Percentiles rank a stretch among this genome's conserved stretches.
phyloP scores from a whole-genome alignment of 2,329 filamentous ascomycete genomes.

The Aspergillus japonicus region DNA sequence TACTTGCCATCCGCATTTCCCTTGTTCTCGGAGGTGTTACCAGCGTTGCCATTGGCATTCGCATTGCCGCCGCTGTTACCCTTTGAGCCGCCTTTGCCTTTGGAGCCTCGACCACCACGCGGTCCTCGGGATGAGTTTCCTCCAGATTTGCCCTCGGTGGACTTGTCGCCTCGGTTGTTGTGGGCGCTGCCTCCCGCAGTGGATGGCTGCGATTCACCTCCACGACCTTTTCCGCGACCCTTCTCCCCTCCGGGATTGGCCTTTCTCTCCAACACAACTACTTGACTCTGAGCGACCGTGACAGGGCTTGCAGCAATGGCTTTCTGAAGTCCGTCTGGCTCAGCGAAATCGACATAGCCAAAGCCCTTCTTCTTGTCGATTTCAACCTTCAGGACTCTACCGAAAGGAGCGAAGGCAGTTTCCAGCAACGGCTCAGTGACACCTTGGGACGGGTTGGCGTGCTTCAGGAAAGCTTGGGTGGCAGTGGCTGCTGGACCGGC shows the following conservation, averaged over 20 bases:
- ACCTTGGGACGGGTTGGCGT: constrained; percentile 84
- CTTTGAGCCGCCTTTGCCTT: constrained; percentile 17
- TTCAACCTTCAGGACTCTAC: constrained; percentile 74
- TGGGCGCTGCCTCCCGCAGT: constrained; percentile 7
- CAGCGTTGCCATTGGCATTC: constrained; percentile 9
- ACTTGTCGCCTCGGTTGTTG: constrained; percentile 11
- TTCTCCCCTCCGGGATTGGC: constrained; percentile 35
- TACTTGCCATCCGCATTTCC: constrained; percentile 16
- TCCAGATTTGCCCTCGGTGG: constrained; percentile 18
- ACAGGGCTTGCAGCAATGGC: constrained; percentile 81
- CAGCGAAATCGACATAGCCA: constrained; percentile 85
- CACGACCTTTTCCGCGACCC: constrained; percentile 31
- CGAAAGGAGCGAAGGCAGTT: constrained; percentile 71
- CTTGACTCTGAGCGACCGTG: constrained; percentile 76
- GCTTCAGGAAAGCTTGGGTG: constrained; percentile 68
- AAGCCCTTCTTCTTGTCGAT: constrained; percentile 95
- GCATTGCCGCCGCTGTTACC: constrained; percentile 9
- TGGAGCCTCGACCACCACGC: constrained; percentile 21
- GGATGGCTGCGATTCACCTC: constrained; percentile 22
- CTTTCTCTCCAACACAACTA: constrained; percentile 74
- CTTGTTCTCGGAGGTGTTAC: constrained; percentile 14
- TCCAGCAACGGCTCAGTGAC: constrained; percentile 80
- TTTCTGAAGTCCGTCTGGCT: constrained; percentile 68
- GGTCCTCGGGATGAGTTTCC: constrained; percentile 19
- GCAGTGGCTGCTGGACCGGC: constrained; percentile 22